Conservation (phyloP, 179 eudicot species). For the Actinidia arguta region DNA sequence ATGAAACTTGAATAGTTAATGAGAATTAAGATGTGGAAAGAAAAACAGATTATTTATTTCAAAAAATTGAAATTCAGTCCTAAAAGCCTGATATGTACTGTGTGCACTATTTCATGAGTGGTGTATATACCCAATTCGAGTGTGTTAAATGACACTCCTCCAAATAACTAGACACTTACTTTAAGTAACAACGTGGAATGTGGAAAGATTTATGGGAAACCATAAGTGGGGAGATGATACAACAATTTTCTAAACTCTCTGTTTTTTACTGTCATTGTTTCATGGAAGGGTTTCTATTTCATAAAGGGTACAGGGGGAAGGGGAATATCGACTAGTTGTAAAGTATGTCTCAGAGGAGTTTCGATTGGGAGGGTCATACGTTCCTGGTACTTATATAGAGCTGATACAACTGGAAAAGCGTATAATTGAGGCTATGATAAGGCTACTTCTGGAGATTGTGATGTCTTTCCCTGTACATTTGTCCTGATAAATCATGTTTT, state of each 20-base stretch:
- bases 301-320: constrained; percentile 74
- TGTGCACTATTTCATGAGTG: not conserved
- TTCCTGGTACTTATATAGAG: constrained; percentile 88
- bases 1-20: not conserved
- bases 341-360: constrained; percentile 73
- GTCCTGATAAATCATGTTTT: constrained; percentile 27
- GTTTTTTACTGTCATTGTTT: not conserved
- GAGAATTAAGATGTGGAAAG: not conserved
- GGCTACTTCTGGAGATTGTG: constrained; percentile 15
- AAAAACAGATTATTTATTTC: not conserved
- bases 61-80: not conserved
- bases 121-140: not conserved
- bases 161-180: not conserved
- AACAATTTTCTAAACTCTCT: not conserved
- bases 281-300: not conserved
- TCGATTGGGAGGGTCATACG: constrained; percentile 84
- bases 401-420: constrained; percentile 93
- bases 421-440: constrained; percentile 88
- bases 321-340: constrained; percentile 78
- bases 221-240: not conserved
- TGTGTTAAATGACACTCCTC: not conserved
- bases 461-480: constrained; percentile 7
- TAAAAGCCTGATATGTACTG: not conserved
- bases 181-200: not conserved
- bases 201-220: not conserved